Conservation (phyloP, 179 eudicot genomes). For the Patellifolia procumbens region DNA sequence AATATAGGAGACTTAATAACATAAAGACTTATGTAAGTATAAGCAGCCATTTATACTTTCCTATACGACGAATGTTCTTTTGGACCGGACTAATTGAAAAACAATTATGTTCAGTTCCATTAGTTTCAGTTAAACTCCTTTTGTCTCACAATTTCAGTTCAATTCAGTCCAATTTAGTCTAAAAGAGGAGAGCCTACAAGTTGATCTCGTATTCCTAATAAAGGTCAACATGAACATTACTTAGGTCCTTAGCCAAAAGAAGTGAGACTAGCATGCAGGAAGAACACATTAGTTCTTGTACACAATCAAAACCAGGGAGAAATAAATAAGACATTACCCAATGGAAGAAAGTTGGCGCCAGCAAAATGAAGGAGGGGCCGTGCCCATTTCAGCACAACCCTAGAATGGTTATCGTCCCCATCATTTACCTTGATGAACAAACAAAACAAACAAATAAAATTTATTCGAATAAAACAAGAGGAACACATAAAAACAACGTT, state of each 20-base stretch:
- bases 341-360: conserved; percentile 61
- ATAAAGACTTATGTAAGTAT: no score
- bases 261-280: background rate
- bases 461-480: background rate
- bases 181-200: background rate
- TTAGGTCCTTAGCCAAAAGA: background rate
- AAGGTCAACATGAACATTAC: background rate
- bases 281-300: background rate
- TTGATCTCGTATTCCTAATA: no score
- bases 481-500: background rate
- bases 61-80: no score
- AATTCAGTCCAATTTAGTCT: no score
- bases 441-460: background rate
- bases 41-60: no score
- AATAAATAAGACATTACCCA: conserved; percentile 45
- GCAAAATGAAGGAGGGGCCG: conserved; percentile 45
- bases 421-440: conserved; percentile 37
- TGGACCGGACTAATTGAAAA: no score
- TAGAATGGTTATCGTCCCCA: conserved; percentile 22
- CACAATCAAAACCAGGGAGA: background rate
- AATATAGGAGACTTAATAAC: no score
- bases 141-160: no score
- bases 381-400: conserved; percentile 25
- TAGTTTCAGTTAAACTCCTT: no score
- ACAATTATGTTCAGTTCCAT: no score